phyloP scores from a whole-genome alignment of 148 eudicot species.

The Vaccinium vitisidaea region DNA sequence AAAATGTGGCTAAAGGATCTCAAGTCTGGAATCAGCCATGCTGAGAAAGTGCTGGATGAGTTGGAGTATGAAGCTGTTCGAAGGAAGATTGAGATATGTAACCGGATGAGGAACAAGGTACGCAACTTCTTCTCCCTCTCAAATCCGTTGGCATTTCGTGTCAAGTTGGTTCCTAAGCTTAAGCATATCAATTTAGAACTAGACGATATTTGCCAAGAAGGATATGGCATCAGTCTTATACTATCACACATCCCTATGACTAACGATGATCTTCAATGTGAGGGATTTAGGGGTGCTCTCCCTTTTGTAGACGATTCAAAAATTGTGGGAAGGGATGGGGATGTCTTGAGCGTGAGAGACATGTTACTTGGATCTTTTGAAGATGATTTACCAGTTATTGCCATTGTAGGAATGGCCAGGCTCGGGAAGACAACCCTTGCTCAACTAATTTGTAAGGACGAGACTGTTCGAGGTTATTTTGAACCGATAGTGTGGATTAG shows the following conservation, averaged over 20 bases:
- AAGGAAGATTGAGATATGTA: background rate
- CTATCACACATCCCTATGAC: background rate
- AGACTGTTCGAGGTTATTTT: background rate
- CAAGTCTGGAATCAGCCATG: background rate
- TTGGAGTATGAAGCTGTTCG: background rate
- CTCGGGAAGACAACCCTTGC: background rate
- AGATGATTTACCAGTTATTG: background rate
- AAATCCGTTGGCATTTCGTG: background rate
- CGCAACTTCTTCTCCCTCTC: background rate
- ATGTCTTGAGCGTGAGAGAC: background rate
- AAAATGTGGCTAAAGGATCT: background rate
- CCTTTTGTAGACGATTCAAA: too few species aligned
- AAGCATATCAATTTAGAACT: background rate
- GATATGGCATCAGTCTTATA: background rate
- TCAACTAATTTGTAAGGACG: background rate
- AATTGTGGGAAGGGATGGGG: background rate
- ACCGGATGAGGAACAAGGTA: background rate
- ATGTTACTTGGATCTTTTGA: background rate
- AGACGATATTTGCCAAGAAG: background rate
- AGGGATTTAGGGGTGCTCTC: too few species aligned
- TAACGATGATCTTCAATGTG: background rate
- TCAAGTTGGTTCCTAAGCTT: background rate
- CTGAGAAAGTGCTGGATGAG: constrained; percentile 15
- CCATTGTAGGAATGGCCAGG: background rate
- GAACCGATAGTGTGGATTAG: background rate